Evolutionary conservation across 208 protist genomes (phyloP), one percentile per base, ranked within the genome.

Genomic region (Wallacemonas rigidus): DNA sequence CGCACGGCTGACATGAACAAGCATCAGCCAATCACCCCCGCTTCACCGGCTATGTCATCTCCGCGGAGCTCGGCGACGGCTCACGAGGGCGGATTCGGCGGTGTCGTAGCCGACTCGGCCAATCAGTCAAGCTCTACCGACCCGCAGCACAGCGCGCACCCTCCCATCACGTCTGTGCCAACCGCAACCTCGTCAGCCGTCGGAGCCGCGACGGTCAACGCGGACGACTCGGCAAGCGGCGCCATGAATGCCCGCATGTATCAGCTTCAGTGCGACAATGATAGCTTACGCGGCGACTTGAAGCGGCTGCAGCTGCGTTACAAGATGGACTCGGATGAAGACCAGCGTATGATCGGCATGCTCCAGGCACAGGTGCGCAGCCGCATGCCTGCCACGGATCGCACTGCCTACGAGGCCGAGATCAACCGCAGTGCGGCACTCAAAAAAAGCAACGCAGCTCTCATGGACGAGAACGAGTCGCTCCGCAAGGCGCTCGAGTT

Each of bases 211-310:
- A 39, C 48, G 40, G n/a, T 45, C 26, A 36, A 60, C 11, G 61
- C 40, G 65, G 48, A 71, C 48, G 45, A 69, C 68, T 38, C 58
- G 9, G 41, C 36, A 7, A 40, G 36, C 48, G 35, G 15, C 64
- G 51, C 50, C 64, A 17, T n/a, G 4, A 39, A 26, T 14, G 17
- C 38, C 40, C 57, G 51, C 7, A 62, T 78, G 51, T 79, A 85
- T 56, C 65, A 78, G 45, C 69, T 88, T 40, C 74, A 85, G 74
- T 79, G 69, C 50, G 83, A 88, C 48, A 88, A 83, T 53, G 79
- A 85, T 61, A 70, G 74, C 2, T 62, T 88, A 17, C 54, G 63
- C 11, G 76, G 71, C 2, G 83, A 89, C 69, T 55, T 89, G 62
- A 81, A 79, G 67, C 83, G 80, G 17, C 67, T 72, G 47, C 63